Evolutionary conservation across 805 yeast species (phyloP).

Genomic region (Debaryomyces prosopidis): DNA sequence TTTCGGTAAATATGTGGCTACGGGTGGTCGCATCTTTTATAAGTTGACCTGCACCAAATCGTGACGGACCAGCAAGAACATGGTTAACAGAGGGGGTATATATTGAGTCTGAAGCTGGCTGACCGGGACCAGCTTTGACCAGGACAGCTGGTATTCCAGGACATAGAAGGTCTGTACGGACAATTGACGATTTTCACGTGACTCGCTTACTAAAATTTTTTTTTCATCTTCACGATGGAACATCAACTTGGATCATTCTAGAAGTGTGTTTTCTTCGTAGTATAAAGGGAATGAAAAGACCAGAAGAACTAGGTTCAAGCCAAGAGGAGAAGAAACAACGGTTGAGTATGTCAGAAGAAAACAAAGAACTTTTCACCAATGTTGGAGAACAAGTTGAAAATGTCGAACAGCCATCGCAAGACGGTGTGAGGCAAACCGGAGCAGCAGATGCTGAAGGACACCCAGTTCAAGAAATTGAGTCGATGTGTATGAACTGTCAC

Average conservation of each 20-base stretch:
- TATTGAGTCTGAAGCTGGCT: too few relatives aligned
- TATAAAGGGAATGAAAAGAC: conserved; percentile 17
- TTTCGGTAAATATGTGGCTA: too few relatives aligned
- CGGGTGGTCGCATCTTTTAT: too few relatives aligned
- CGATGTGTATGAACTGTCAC: conserved; percentile 94
- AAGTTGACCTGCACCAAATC: too few relatives aligned
- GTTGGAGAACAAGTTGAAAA: conserved; percentile 44
- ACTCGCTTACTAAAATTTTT: neutral
- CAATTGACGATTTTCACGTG: neutral
- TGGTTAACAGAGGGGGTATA: too few relatives aligned
- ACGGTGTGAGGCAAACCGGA: conserved; percentile 59
- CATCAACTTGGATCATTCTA: neutral
- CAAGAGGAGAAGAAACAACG: conserved; percentile 10
- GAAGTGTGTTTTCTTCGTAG: neutral
- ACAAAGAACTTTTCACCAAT: conserved; percentile 23
- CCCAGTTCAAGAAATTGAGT: conserved; percentile 93
- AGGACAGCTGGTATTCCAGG: too few relatives aligned
- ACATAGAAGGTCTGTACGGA: too few relatives aligned
- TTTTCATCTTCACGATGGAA: neutral
- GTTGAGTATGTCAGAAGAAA: conserved; percentile 5
- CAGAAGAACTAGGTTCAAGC: conserved; percentile 10
- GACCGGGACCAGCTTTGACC: too few relatives aligned
- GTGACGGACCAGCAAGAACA: too few relatives aligned
- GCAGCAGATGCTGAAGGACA: conserved; percentile 85
- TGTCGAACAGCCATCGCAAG: conserved; percentile 19